Conservation (phyloP, 805 yeast species). For the Candida boidinii region DNA sequence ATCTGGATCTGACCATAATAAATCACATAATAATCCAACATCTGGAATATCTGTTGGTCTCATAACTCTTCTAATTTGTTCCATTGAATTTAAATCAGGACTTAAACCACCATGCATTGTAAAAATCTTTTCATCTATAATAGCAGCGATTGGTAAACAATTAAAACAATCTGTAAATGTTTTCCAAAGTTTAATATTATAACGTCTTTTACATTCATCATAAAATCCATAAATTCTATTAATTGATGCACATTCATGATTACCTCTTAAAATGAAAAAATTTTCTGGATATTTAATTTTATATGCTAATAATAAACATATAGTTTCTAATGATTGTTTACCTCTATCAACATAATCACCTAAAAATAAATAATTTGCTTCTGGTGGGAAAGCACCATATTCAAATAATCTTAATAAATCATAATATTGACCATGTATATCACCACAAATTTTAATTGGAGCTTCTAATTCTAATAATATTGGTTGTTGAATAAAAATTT, state of each 20-base stretch:
- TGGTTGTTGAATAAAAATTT: slow-evolving; percentile 96
- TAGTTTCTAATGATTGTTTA: slow-evolving; percentile 93
- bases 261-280: slow-evolving; percentile 93
- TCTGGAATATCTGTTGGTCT: slow-evolving; percentile 99
- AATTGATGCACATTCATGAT: slow-evolving; percentile 97
- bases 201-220: slow-evolving; percentile 97
- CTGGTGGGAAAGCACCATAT: slow-evolving; percentile 99
- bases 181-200: slow-evolving; percentile 97
- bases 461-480: slow-evolving; percentile 93
- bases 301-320: slow-evolving; percentile 87
- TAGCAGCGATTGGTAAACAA: slow-evolving; percentile 97
- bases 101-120: slow-evolving; percentile 99
- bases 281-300: slow-evolving; percentile 98
- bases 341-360: slow-evolving; percentile 99
- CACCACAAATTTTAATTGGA: slow-evolving; percentile 96
- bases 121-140: slow-evolving; percentile 94
- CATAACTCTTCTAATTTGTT: slow-evolving; percentile 97
- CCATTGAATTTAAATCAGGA: slow-evolving; percentile 97
- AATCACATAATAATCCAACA: slow-evolving; percentile 91
- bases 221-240: slow-evolving; percentile 97
- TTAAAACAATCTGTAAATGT: slow-evolving; percentile 98
- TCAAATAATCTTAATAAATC: slow-evolving; percentile 92
- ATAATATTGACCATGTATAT: slow-evolving; percentile 97
- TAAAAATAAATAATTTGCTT: slow-evolving; percentile 88
- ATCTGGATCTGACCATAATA: slow-evolving; percentile 98